Base-by-base conservation (phyloP, 2,329 filamentous ascomycete genomes). In the Trichoderma sp. region DNA sequence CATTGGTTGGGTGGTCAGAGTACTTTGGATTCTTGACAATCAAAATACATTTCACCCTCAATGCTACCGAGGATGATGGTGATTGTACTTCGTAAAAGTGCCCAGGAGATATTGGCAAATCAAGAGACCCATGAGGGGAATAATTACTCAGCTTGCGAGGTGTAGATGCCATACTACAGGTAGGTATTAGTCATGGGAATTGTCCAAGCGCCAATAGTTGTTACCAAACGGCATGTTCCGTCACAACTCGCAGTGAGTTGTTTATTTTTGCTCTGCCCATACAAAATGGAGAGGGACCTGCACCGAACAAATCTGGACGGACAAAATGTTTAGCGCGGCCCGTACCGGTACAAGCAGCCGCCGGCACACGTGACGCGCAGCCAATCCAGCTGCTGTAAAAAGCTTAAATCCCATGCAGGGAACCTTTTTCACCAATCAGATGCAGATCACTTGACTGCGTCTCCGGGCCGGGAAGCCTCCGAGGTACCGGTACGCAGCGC, bases 401-500 rank as follows among this genome's bases (percentile, higher is more conserved):
- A 34, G 39, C 60, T 59, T 35, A 56, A 64, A 66, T 37, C 4
- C 5, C 17, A 19, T 63, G 64, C 67, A 63, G 64, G 64, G 67
- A 69, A 69, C 67, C 56, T 69, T 37, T 6, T 3, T 5, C 19
- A 1, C 67, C 67, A 69, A 69, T 69, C 53, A 58, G 53, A 12
- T 4, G 13, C 35, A 12, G 9, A 7, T 12, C 8, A 9, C 19
- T 10, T 4, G 34, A 25, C 60, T 32, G 34, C 22, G 22, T 29
- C 22, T 27, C 8, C 2, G 25, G 4, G 9, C 25, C 48, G 60
- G 50, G n/a, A 2, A 54, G 19, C n/a, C 32, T 10, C 60, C 34
- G 50, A 64, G 35, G 60, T 64, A 64, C 60, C 60, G 25, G n/a
- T 64, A 64, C 50, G 12, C 7, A 1, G 4, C 22, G 19, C 45